Base-by-base conservation (phyloP, 345 rosid genomes). In the Acer campestre region DNA sequence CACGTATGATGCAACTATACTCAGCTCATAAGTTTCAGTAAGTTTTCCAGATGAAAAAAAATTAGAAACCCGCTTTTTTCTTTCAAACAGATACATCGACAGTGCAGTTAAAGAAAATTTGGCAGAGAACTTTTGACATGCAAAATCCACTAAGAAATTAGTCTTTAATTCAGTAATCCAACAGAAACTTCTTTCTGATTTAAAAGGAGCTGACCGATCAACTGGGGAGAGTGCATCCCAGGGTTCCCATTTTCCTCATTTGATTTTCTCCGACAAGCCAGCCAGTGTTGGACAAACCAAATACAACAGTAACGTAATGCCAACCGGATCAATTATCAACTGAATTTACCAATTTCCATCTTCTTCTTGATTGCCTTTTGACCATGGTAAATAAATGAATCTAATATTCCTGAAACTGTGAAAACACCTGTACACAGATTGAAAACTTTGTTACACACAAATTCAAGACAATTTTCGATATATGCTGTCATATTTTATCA, bases 301-400 rank as follows among this genome's bases (percentile, higher is more conserved):
- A 23, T 66, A 55, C 65, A 67, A 23, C 58, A 58, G 9, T 40
- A 27, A 23, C 23, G 11, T 18, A 16, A 16, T 18, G 59, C 61
- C 72, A 59, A 58, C 55, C 13, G 46, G 65, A 23, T 61, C 62
- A 23, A 42, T 13, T 35, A 80, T 96, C 89, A 96, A 78, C 89
- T 96, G 66, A 88, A 88, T 85, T 94, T 93, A 71, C 98, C 99
- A 8, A 93, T 83, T 81, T 93, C 99, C 87, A 93, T 93, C 89
- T 95, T 95, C 92, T 96, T 96, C 89, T 91, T 94, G 80, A 96
- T 96, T 79, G 95, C 97, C 85, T 66, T 94, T 76, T 96, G 98
- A 78, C 98, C 97, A 81, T 96, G 97, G 77, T 92, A 94, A 75
- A 94, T 49, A 70, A 96, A 92, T 67, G 99, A 82, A 82, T 94